These are phyloP conservation scores for Atkinsonella texensis DNA, from an alignment of 2,329 filamentous ascomycete genomes.

Conservation along the genomic window DNA sequence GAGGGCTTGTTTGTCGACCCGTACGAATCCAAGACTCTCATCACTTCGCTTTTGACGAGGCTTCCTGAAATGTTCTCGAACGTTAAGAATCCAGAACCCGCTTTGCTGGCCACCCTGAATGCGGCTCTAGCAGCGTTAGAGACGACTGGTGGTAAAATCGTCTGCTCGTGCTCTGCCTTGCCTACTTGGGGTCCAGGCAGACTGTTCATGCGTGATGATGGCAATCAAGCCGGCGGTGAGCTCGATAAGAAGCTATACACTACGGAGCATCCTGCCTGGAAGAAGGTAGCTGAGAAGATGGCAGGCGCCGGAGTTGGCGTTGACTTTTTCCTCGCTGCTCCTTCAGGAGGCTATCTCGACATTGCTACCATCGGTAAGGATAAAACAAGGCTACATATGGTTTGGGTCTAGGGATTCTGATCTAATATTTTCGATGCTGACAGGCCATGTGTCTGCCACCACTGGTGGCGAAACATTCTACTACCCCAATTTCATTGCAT, in stretches of 20 bases:
- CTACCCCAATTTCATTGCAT: constrained; percentile 89
- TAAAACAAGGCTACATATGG: neutral
- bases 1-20: constrained; percentile 93
- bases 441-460: constrained; percentile 70
- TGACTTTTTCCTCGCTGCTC: constrained; percentile 90
- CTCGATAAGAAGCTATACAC: constrained; percentile 84
- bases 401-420: neutral
- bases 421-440: constrained; percentile 2
- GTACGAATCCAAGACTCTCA: constrained; percentile 75
- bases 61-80: constrained; percentile 78
- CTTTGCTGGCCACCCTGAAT: constrained; percentile 71
- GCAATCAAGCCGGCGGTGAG: constrained; percentile 75
- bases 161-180: constrained; percentile 77
- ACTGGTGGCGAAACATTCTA: constrained; percentile 96
- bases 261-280: constrained; percentile 82
- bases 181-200: constrained; percentile 86
- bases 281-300: constrained; percentile 78
- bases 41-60: constrained; percentile 72
- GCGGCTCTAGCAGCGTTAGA: constrained; percentile 75
- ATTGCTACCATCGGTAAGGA: constrained; percentile 73
- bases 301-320: constrained; percentile 75
- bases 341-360: constrained; percentile 82
- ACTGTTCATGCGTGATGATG: constrained; percentile 76
- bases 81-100: constrained; percentile 83
- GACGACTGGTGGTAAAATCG: constrained; percentile 80